Base-by-base conservation (phyloP, 441 rosid genomes). In the Corymbia citriodora region DNA sequence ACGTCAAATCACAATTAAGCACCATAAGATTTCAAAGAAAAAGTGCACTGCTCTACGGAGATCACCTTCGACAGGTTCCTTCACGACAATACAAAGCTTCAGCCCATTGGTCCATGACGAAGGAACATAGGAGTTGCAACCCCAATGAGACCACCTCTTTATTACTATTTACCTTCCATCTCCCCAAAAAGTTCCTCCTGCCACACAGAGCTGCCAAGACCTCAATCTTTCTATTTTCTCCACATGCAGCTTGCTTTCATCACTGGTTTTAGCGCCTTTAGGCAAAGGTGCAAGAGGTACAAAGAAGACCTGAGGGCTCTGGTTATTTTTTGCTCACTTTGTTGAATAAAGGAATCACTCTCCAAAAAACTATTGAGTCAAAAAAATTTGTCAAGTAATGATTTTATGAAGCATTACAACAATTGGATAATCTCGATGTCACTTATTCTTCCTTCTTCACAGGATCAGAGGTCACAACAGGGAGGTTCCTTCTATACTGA, bases 401-500 rank as follows among this genome's bases (percentile, higher is more conserved):
- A 36, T 72, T 72, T 72, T 36, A 72, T 10, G 15, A 72, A 40
- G 9, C 82, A 72, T 72, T 36, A 36, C 82, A 72, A 72, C 9
- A 21, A 36, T 72, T 19, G 8, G 4, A 72, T 6, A 72, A 40
- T 9, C 49, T 72, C 49, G 29, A 72, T 19, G 49, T 72, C 82
- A 72, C 82, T 72, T 36, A 72, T 36, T 52, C 91, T 87, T 90
- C 93, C 89, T 93, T 81, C 49, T 63, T 94, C 65, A 54, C 85
- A 11, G 94, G 94, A 90, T 96, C 97, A 61, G 93, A 93, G 92
- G 91, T 93, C 29, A 91, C 93, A 61, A 88, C 91, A 2, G 96
- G 97, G 91, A 94, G 95, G 93, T 95, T 94, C 93, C 92, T 95
- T 90, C 94, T 94, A 40, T 97, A 94, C 91, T 93, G 98, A 89